Conservation (phyloP, 2,329 filamentous ascomycete genomes). For the Paecilomyces dactylethromorphus region DNA sequence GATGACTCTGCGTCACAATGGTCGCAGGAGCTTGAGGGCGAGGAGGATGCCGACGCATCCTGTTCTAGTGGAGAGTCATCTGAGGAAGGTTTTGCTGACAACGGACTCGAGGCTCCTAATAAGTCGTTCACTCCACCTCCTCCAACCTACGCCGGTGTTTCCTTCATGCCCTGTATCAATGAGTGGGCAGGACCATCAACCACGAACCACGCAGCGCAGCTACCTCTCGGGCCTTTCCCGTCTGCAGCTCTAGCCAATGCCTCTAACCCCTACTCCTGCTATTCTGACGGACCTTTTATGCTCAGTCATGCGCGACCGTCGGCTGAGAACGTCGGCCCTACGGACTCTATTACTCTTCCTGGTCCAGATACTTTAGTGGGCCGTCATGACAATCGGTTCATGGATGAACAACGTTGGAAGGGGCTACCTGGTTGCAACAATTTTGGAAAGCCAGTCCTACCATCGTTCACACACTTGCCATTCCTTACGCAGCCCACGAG, state of each 20-base stretch:
- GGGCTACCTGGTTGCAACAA: not conserved
- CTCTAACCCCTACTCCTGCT: not conserved
- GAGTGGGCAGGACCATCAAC: not conserved
- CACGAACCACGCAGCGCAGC: not conserved
- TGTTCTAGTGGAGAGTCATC: not conserved
- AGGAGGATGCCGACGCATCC: constrained; percentile 1
- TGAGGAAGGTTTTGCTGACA: not conserved
- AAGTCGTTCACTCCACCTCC: constrained; percentile 1
- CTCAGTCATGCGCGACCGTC: not conserved
- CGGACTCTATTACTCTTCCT: not conserved
- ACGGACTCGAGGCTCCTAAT: not conserved
- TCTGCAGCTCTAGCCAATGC: not conserved
- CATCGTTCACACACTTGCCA: not conserved
- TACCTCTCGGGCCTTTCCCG: not conserved
- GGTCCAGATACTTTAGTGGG: not conserved
- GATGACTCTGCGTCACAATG: not conserved
- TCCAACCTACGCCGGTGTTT: constrained; percentile 1
- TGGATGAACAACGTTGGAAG: not conserved
- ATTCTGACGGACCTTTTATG: constrained; percentile 2
- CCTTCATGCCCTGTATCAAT: not conserved
- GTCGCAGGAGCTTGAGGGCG: constrained; percentile 1
- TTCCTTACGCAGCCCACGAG: not conserved
- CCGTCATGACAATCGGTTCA: not conserved
- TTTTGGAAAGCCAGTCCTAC: not conserved
- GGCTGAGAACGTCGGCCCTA: not conserved